A percentile compares a stretch with the other conserved stretches of the same genome.
Evolutionary conservation across 208 protist species (phyloP).

Genomic region (Leishmania arabica): DNA sequence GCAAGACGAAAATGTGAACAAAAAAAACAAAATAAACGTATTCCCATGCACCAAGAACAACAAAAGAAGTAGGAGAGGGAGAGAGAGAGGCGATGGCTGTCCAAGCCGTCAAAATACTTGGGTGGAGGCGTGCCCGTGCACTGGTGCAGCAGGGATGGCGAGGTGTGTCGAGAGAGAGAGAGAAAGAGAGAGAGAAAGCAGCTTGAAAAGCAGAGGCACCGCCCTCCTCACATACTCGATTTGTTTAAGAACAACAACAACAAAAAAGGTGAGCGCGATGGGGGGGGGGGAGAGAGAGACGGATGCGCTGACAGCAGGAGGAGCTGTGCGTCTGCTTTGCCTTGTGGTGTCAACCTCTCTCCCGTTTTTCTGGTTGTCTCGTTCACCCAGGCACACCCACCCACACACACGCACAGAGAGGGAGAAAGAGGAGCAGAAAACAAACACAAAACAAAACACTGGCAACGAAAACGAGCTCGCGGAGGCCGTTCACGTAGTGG

Average conservation of each 20-base stretch:
- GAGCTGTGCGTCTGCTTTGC: not conserved
- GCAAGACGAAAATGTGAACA: not conserved
- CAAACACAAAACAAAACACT: not conserved
- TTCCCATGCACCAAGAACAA: not conserved
- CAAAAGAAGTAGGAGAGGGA: not conserved
- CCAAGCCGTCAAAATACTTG: not conserved
- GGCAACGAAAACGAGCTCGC: not conserved
- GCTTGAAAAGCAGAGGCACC: not conserved
- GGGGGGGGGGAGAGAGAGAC: not conserved
- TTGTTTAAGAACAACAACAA: not conserved
- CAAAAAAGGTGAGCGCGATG: not conserved
- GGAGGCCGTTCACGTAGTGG: not conserved
- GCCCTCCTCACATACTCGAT: not conserved
- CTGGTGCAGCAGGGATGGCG: not conserved
- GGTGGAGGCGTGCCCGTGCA: not conserved
- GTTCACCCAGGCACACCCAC: not conserved
- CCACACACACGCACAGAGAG: not conserved
- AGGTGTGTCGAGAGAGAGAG: not conserved
- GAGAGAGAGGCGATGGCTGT: not conserved
- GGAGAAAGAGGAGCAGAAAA: not conserved
- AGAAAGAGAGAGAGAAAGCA: conserved; percentile 6
- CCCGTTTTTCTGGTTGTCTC: not conserved
- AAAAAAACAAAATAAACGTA: not conserved
- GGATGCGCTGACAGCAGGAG: not conserved
- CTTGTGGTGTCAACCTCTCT: not conserved